Conservation (phyloP, 345 rosid species). For the Syzygium aromaticum region DNA sequence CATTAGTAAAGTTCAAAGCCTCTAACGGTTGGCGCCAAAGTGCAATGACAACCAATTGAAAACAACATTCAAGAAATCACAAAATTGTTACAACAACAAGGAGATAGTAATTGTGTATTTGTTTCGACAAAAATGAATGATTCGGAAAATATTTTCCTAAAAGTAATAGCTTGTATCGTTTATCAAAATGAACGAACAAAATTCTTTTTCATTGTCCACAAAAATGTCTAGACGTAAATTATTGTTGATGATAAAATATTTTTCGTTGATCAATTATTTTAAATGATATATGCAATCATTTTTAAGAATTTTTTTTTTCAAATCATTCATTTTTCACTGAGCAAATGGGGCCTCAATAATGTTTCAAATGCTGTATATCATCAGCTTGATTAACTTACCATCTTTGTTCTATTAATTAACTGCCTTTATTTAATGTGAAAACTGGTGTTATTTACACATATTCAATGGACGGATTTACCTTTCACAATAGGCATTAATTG, state of each 20-base stretch:
- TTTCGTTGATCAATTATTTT: not conserved
- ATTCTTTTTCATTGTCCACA: not conserved
- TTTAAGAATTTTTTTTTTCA: not conserved
- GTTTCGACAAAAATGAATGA: rapidly evolving
- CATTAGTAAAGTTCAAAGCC: not conserved
- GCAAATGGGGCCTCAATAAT: not conserved
- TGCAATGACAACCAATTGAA: not conserved
- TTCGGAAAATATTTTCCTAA: not conserved
- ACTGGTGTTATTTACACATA: not conserved
- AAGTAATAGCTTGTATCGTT: not conserved
- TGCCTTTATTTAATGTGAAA: not conserved
- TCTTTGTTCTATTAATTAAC: not conserved
- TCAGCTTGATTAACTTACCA: not conserved
- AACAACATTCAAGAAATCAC: not conserved
- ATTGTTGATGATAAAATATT: not conserved
- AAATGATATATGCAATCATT: rapidly evolving
- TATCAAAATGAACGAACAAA: not conserved
- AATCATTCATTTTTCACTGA: not conserved
- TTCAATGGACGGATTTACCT: not conserved
- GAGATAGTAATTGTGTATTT: not conserved
- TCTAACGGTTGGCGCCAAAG: not conserved
- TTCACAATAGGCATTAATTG: not conserved
- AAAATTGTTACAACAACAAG: too few species aligned
- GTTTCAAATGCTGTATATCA: not conserved
- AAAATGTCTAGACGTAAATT: not conserved